These are phyloP conservation scores for Fusarium verticillioides DNA, from an alignment of 2,329 filamentous ascomycete species.

Conservation along the genomic window DNA sequence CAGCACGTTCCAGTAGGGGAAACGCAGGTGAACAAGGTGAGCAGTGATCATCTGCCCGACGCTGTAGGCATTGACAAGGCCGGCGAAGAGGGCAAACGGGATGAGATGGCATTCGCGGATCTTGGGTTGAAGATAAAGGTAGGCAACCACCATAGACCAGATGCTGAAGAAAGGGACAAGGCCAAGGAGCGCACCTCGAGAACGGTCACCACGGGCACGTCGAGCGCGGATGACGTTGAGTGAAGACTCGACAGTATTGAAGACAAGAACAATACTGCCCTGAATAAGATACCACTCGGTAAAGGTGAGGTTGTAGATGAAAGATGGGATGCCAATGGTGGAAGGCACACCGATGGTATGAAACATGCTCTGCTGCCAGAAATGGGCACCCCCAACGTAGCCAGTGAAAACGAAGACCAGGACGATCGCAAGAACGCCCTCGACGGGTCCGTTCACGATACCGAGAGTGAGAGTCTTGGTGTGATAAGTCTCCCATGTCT, in stretches of 20 bases:
- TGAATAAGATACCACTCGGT: conserved; percentile 94
- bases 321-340: conserved; percentile 71
- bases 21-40: conserved; percentile 86
- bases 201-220: conserved; percentile 76
- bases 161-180: conserved; percentile 82
- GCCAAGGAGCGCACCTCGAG: conserved; percentile 80
- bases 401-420: conserved; percentile 86
- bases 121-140: conserved; percentile 84
- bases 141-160: conserved; percentile 81
- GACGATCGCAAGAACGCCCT: conserved; percentile 88
- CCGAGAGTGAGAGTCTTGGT: conserved; percentile 95
- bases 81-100: conserved; percentile 89
- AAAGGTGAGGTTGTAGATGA: conserved; percentile 83
- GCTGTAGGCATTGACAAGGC: conserved; percentile 91
- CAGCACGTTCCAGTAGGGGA: conserved; percentile 92
- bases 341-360: conserved; percentile 75
- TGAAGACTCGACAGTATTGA: conserved; percentile 84
- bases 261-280: conserved; percentile 81
- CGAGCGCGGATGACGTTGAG: conserved; percentile 87
- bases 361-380: conserved; percentile 90
- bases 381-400: conserved; percentile 85
- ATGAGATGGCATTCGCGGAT: conserved; percentile 87
- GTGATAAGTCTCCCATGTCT: conserved; percentile 99
- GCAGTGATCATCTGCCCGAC: conserved; percentile 97
- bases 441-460: conserved; percentile 91